phyloP scores from a whole-genome alignment of 1,284 basidiomycete species.

The Xerocomus nothofagi region DNA sequence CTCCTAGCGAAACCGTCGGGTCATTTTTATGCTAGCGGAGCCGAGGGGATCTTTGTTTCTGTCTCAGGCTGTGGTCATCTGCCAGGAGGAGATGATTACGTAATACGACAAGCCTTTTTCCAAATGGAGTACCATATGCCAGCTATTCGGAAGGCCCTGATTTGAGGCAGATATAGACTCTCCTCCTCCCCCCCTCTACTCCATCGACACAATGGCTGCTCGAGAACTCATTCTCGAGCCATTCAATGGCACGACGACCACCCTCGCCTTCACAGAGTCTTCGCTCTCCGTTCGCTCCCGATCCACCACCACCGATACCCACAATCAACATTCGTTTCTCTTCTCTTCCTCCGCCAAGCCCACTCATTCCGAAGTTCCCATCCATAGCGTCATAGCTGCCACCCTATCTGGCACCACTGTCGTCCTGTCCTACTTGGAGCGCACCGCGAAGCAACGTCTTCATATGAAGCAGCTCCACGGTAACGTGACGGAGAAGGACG shows the following conservation, averaged over 20 bases:
- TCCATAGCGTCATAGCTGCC: constrained; percentile 54
- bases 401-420: constrained; percentile 40
- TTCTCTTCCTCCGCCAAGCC: constrained; percentile 4
- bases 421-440: constrained; percentile 50
- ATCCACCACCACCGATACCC: background rate
- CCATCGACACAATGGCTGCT: constrained; percentile 17
- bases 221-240: constrained; percentile 23
- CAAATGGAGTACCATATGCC: background rate
- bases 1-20: too few relatives aligned
- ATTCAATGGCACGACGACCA: constrained; percentile 7
- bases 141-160: too few relatives aligned
- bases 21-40: too few relatives aligned
- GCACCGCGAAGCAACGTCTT: constrained; percentile 39
- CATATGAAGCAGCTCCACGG: constrained; percentile 46
- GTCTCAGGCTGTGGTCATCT: too few relatives aligned
- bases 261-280: constrained; percentile 23
- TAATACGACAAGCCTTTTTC: background rate
- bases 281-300: constrained; percentile 14
- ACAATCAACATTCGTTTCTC: constrained; percentile 8
- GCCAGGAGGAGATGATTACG: too few relatives aligned
- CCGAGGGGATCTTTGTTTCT: too few relatives aligned
- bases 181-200: background rate
- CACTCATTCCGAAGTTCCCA: constrained; percentile 34
- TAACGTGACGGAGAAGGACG: constrained; percentile 39
- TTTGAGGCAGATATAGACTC: constrained; percentile 8